These are phyloP conservation scores for Clavulina sp. DNA, from an alignment of 768 basidiomycete species.

Conservation along the genomic window DNA sequence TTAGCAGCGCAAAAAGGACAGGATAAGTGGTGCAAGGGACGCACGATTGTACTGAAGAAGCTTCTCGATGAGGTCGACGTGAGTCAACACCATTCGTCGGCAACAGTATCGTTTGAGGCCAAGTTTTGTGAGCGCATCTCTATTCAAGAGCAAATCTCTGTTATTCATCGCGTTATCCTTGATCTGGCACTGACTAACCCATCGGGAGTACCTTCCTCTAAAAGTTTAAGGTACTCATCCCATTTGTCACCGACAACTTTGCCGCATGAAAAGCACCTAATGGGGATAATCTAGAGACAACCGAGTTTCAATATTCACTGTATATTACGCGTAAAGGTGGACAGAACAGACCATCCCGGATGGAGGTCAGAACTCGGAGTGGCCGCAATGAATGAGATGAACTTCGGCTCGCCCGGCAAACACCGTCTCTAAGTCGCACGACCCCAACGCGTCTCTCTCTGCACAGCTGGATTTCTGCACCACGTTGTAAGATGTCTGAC, in stretches of 20 bases:
- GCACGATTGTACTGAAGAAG: slow-evolving; percentile 88
- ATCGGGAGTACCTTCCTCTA: slow-evolving; percentile 69
- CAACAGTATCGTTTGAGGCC: slow-evolving; percentile 92
- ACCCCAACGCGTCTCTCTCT: too few relatives aligned
- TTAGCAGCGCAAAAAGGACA: background rate
- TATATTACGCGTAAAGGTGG: background rate
- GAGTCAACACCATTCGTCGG: slow-evolving; percentile 90
- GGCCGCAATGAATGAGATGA: too few relatives aligned
- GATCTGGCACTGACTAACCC: slow-evolving; percentile 34
- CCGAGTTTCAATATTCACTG: too few relatives aligned
- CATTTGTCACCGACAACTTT: slow-evolving; percentile 97
- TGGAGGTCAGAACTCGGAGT: too few relatives aligned
- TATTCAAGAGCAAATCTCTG: slow-evolving; percentile 17
- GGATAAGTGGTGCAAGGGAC: slow-evolving; percentile 16
- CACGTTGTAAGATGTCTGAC: slow-evolving; percentile 4
- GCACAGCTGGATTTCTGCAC: too few relatives aligned
- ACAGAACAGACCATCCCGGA: background rate
- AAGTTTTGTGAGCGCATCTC: slow-evolving; percentile 77
- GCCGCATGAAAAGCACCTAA: slow-evolving; percentile 90
- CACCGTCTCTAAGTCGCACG: too few relatives aligned
- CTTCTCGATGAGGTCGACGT: slow-evolving; percentile 96
- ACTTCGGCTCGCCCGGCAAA: too few relatives aligned
- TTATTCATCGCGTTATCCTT: background rate
- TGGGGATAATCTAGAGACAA: slow-evolving; percentile 67
- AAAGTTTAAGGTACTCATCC: slow-evolving; percentile 68